These are phyloP conservation scores for Oryza rufipogon DNA, from an alignment of 176 grass and related monocot genomes.

Conservation along the genomic window DNA sequence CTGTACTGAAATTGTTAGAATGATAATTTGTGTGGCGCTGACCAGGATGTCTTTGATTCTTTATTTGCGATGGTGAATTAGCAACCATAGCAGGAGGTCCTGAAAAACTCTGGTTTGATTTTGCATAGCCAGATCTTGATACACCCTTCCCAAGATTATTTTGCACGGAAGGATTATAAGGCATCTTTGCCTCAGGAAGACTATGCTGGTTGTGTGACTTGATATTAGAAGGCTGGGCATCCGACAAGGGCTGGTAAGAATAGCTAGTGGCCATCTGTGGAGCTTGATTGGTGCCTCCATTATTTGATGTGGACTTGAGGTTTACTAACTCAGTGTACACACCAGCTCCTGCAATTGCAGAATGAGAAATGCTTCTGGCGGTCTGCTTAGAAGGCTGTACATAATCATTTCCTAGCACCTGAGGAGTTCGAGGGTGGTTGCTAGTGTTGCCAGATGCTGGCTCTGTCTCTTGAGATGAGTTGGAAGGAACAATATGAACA, in stretches of 20 bases:
- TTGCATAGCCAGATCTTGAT: slow-evolving; percentile 52
- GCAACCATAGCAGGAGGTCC: slow-evolving; percentile 49
- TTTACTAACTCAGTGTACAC: slow-evolving; percentile 62
- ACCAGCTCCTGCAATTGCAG: slow-evolving; percentile 52
- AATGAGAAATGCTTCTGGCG: slow-evolving; percentile 48
- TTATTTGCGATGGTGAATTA: slow-evolving; percentile 50
- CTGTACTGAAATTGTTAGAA: slow-evolving; percentile 56
- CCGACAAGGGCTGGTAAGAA: slow-evolving; percentile 53
- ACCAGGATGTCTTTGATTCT: slow-evolving; percentile 54
- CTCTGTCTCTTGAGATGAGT: slow-evolving; percentile 48
- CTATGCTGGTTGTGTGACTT: slow-evolving; percentile 42
- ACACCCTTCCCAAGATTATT: slow-evolving; percentile 40
- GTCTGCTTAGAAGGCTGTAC: slow-evolving; percentile 53
- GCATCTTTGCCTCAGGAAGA: slow-evolving; percentile 46
- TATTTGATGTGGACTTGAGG: slow-evolving; percentile 42
- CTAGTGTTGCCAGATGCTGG: slow-evolving; percentile 41
- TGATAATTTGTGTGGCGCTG: slow-evolving; percentile 53
- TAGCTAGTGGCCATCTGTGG: slow-evolving; percentile 35
- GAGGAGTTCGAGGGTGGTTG: slow-evolving; percentile 25
- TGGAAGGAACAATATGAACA: slow-evolving; percentile 44
- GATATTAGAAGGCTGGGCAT: slow-evolving; percentile 45
- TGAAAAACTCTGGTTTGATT: slow-evolving; percentile 51
- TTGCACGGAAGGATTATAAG: slow-evolving; percentile 43
- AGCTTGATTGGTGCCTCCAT: slow-evolving; percentile 42
- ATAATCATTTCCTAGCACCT: slow-evolving; percentile 42